A percentile compares a stretch with the other conserved stretches of the same genome.
Conservation (phyloP, 176 grass and related monocot species). For the Alloteropsis semialata region DNA sequence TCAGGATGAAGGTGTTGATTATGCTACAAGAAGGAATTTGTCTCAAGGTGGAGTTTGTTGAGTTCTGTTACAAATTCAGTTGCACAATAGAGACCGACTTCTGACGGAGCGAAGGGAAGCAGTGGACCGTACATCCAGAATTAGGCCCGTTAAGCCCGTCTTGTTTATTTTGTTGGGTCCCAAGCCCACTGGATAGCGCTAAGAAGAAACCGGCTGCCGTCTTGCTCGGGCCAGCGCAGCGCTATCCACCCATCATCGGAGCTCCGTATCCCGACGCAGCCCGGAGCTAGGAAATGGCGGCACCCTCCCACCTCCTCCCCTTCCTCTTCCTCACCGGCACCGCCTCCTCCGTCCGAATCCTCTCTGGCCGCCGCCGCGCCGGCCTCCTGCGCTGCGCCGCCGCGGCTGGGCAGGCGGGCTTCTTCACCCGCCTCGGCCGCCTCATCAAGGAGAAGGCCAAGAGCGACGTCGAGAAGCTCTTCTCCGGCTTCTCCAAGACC, state of each 20-base stretch:
- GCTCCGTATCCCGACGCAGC: background rate
- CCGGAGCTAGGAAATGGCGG: conserved; percentile 44
- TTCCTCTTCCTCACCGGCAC: conserved; percentile 41
- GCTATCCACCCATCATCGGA: conserved; percentile 33
- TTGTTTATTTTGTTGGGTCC: background rate
- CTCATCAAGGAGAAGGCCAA: conserved; percentile 99
- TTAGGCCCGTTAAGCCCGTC: background rate
- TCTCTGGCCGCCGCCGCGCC: background rate
- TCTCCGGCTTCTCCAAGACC: conserved; percentile 98
- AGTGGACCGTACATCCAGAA: background rate
- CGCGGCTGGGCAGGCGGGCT: conserved; percentile 81
- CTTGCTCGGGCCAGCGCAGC: background rate
- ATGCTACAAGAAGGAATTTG: too few species aligned
- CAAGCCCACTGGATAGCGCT: background rate
- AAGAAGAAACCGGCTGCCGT: background rate
- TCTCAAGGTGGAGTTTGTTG: too few species aligned
- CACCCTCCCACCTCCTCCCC: conserved; percentile 52
- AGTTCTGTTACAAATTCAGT: too few species aligned
- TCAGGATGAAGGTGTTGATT: too few species aligned
- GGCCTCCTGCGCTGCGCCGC: conserved; percentile 35
- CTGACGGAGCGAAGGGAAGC: too few species aligned
- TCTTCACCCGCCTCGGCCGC: conserved; percentile 90
- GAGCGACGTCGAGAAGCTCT: conserved; percentile 96
- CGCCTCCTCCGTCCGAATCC: background rate
- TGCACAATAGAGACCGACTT: too few species aligned